Conservation (phyloP, 495 filamentous ascomycete genomes). For the Lichenothelia convexa region DNA sequence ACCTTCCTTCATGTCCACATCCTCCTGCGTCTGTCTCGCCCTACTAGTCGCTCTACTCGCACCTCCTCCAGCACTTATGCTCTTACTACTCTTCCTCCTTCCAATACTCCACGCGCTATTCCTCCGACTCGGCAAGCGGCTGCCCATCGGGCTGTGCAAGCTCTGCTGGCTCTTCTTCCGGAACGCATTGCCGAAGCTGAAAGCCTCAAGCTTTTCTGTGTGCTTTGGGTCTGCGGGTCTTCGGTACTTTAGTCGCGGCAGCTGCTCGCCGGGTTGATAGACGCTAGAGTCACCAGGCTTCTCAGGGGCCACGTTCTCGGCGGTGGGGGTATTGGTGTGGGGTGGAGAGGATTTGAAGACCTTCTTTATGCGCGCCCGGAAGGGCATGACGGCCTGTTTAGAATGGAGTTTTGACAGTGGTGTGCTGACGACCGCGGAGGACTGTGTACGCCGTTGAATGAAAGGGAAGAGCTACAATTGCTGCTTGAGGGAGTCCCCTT, state of each 20-base stretch:
- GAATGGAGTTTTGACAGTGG: neutral
- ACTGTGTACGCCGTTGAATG: too few species aligned
- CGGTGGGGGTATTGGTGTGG: constrained; percentile 1
- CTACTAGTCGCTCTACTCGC: too few species aligned
- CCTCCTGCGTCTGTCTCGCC: too few species aligned
- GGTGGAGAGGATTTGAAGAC: constrained; percentile 13
- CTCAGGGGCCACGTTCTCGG: neutral
- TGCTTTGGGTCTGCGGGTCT: constrained; percentile 20
- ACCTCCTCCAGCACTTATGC: neutral
- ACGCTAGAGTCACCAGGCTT: constrained; percentile 9
- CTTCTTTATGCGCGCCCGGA: constrained; percentile 20
- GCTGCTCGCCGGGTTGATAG: constrained; percentile 24
- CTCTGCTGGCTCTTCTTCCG: constrained; percentile 17
- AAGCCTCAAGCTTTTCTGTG: constrained; percentile 22
- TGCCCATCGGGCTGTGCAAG: constrained; percentile 22
- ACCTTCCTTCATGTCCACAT: constrained; percentile 6
- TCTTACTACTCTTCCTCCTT: constrained; percentile 7
- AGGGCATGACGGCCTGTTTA: constrained; percentile 14
- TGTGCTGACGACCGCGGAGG: too few species aligned
- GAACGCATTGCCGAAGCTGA: constrained; percentile 20
- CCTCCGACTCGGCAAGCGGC: constrained; percentile 17
- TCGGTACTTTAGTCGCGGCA: constrained; percentile 25
- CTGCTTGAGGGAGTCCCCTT: too few species aligned
- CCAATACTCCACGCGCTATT: constrained; percentile 12
- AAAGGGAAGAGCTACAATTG: too few species aligned